phyloP scores from a whole-genome alignment of 2,329 filamentous ascomycete genomes.

The Fusarium sp. region DNA sequence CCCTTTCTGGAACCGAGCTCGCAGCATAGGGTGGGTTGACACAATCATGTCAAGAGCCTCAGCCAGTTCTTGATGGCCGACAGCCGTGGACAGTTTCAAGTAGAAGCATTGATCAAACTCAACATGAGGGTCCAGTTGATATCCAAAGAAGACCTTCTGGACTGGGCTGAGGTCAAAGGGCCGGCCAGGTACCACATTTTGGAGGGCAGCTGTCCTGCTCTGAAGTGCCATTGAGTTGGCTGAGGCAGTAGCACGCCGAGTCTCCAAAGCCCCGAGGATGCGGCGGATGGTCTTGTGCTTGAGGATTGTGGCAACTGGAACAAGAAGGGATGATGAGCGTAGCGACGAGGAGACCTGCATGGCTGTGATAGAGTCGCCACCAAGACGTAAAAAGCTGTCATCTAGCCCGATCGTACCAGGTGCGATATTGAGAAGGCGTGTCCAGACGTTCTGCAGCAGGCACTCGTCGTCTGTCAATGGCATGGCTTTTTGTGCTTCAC shows the following conservation, averaged over 20 bases:
- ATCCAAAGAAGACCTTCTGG: slow-evolving; percentile 3
- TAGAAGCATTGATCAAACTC: slow-evolving; percentile 8
- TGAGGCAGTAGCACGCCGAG: neutral
- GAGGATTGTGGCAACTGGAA: neutral
- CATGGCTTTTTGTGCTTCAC: neutral
- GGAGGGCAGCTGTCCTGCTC: neutral
- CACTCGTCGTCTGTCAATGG: neutral
- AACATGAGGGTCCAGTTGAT: neutral
- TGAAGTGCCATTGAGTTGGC: neutral
- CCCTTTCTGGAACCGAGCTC: neutral
- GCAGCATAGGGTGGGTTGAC: neutral
- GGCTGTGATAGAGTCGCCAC: slow-evolving; percentile 8
- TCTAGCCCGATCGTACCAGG: neutral
- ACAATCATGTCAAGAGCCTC: slow-evolving; percentile 1
- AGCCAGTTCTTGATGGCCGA: neutral
- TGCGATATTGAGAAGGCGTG: neutral
- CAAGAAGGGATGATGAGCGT: neutral
- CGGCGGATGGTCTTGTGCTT: slow-evolving; percentile 7
- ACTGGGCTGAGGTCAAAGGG: slow-evolving; percentile 3
- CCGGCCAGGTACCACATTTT: neutral
- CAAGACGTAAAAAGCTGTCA: slow-evolving; percentile 7
- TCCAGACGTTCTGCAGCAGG: neutral
- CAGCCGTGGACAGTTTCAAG: neutral
- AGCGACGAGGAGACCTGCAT: slow-evolving; percentile 4
- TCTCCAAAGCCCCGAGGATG: neutral